Conservation (phyloP, 228 moss, liverwort and hornwort species). For the Sphagnum fallax region DNA sequence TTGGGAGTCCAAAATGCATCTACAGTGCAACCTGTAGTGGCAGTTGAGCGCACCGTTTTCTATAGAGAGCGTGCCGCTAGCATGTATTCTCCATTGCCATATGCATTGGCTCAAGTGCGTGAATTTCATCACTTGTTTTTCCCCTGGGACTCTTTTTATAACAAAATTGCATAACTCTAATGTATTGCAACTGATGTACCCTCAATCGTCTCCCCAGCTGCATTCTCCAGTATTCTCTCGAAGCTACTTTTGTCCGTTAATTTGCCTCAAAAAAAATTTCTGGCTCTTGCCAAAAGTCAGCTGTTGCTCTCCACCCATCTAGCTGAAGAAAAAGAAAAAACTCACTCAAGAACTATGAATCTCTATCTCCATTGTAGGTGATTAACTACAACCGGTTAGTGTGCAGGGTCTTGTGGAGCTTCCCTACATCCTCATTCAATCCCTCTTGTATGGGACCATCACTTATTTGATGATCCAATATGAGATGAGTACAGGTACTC, state of each 20-base stretch:
- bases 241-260: background rate
- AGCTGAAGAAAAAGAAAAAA: too few species aligned
- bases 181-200: background rate
- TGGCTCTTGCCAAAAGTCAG: too few species aligned
- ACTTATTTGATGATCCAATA: conserved; percentile 94
- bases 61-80: conserved; percentile 7
- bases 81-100: conserved; percentile 8
- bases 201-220: background rate
- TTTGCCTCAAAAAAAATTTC: too few species aligned
- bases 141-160: background rate
- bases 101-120: conserved; percentile 1
- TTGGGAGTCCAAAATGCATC: conserved; percentile 4
- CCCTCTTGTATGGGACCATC: conserved; percentile 63
- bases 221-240: too few species aligned
- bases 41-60: conserved; percentile 6
- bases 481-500: conserved; percentile 54
- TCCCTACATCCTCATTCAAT: conserved; percentile 68
- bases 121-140: background rate
- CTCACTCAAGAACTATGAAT: background rate
- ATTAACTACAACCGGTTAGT: background rate
- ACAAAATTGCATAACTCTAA: background rate
- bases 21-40: conserved; percentile 6
- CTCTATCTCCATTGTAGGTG: background rate
- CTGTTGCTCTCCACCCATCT: too few species aligned
- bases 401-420: conserved; percentile 77